Conservation (phyloP, 2,329 filamentous ascomycete species). For the Fusarium multiceps region DNA sequence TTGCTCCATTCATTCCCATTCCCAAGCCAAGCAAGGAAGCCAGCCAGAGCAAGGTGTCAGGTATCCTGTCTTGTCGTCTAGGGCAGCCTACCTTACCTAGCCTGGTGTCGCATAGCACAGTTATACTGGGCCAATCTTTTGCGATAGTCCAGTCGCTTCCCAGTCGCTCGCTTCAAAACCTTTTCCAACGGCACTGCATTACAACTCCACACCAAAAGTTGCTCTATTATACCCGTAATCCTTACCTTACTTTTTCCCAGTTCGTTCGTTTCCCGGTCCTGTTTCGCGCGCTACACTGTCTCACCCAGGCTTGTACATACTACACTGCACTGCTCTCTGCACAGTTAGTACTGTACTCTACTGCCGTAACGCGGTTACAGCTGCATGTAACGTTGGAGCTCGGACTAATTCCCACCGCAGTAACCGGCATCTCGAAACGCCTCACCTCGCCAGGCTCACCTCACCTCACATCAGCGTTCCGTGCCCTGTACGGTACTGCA, state of each 20-base stretch:
- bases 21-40: constrained; percentile 6
- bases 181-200: constrained; percentile 32
- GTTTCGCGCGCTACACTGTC: constrained; percentile 22
- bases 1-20: constrained; percentile 14
- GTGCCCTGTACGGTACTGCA: constrained; percentile 19
- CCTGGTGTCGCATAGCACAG: constrained; percentile 1
- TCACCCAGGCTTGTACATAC: constrained; percentile 23
- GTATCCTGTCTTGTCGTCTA: constrained; percentile 30
- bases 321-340: not conserved
- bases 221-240: constrained; percentile 22
- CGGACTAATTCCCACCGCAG: constrained; percentile 41
- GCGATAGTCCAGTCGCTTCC: constrained; percentile 19
- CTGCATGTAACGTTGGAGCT: constrained; percentile 45
- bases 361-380: constrained; percentile 33
- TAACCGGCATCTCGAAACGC: constrained; percentile 51
- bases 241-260: constrained; percentile 5
- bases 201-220: constrained; percentile 18
- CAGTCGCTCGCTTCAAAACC: constrained; percentile 35
- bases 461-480: constrained; percentile 38
- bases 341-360: not conserved
- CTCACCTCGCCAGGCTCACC: constrained; percentile 24
- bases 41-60: not conserved
- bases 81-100: constrained; percentile 14
- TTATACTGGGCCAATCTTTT: constrained; percentile 14
- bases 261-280: constrained; percentile 10